Evolutionary conservation across 2,329 filamentous ascomycete species (phyloP), one percentile per base, ranked within the genome.

Genomic region (Penicillium capsulatum): DNA sequence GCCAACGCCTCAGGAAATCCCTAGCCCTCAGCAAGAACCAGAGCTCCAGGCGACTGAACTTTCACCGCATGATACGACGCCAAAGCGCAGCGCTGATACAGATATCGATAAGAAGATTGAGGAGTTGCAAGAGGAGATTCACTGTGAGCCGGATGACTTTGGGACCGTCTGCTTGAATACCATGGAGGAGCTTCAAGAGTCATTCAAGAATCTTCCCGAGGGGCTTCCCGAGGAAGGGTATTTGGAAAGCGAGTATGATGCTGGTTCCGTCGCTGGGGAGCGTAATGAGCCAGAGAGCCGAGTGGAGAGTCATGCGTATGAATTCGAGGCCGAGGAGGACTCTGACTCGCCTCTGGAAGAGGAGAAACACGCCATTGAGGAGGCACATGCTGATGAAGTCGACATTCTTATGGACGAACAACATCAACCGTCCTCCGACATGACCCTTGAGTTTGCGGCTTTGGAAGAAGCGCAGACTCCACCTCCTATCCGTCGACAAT

Each of bases 121-220:
- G 14, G 13, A 41, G 4, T 15, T 43, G 8, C 24, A 45, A 22
- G 44, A 47, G 17, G 41, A 53, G 22, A 38, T 42, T 17, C 48
- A 40, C 1, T 20, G 37, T 7, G 39, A 48, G 13, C 44, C 36
- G 1, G 47, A 55, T 2, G 50, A 58, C 11, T 42, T 39, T 20
- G 51, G 42, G 16, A 51, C 51, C 4, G 15, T 53, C 16, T 54
- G 51, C 36, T 53, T 54, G 15, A 48, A 51, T 15, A 42, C 36
- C 1, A 45, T 49, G 42, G 56, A 56, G 38, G 44, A 47, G 3
- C 30, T 49, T 4, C 41, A 51, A 17, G 29, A 36, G 16, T 34
- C 48, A 5, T 45, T 52, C 29, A 16, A 45, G 7, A 35, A 36
- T 7, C 40, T 47, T 7, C 24, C 13, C 15, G 24, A 16, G 7